A percentile compares a stretch with the other conserved stretches of the same genome.
Conservation (phyloP, 768 basidiomycete genomes). For the Lentinula detonsa region DNA sequence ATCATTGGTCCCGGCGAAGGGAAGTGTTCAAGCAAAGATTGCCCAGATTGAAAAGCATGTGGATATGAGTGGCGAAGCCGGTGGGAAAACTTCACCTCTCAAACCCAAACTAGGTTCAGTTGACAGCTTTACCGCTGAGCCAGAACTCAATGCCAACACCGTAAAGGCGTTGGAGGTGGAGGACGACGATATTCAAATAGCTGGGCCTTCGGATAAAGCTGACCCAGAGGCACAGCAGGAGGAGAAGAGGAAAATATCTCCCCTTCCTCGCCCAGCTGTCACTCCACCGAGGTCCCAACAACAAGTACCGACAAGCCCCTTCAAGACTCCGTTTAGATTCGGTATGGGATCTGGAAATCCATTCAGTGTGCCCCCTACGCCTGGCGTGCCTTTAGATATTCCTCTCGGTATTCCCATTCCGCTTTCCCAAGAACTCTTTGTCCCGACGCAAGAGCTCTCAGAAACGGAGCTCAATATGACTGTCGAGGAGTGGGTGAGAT, state of each 20-base stretch:
- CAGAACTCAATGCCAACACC: background rate
- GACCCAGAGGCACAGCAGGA: background rate
- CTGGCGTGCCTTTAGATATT: background rate
- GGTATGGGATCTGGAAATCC: background rate
- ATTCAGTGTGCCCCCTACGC: slow-evolving; percentile 2
- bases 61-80: background rate
- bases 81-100: background rate
- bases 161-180: background rate
- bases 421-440: slow-evolving; percentile 40
- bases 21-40: slow-evolving; percentile 4
- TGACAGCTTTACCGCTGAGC: background rate
- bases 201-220: background rate
- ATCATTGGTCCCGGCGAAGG: background rate
- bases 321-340: slow-evolving; percentile 5
- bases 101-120: background rate
- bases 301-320: slow-evolving; percentile 10
- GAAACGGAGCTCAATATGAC: slow-evolving; percentile 74
- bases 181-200: background rate
- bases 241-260: background rate
- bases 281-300: slow-evolving; percentile 11
- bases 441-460: slow-evolving; percentile 37
- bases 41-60: slow-evolving; percentile 8
- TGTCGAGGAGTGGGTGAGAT: slow-evolving; percentile 77
- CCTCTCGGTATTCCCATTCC: slow-evolving; percentile 16
- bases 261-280: slow-evolving; percentile 5